These are phyloP conservation scores for Boletus vermiculosoides DNA, from an alignment of 768 basidiomycete species.

Conservation along the genomic window DNA sequence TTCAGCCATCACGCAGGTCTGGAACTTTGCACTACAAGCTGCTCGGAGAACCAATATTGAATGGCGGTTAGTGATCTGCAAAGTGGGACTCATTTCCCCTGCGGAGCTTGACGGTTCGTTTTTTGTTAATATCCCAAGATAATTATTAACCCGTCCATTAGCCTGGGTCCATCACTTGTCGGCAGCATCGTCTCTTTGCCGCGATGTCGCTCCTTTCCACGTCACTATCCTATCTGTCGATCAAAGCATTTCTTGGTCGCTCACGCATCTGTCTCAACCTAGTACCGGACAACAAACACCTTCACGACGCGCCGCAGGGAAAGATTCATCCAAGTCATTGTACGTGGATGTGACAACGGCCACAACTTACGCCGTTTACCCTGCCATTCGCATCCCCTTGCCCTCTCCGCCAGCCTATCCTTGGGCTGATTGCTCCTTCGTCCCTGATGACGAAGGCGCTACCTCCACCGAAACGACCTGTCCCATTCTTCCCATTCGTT, in stretches of 20 bases:
- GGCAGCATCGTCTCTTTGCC: conserved; percentile 36
- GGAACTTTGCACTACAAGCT: conserved; percentile 66
- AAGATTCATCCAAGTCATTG: conserved; percentile 31
- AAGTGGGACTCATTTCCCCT: conserved; percentile 57
- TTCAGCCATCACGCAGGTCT: conserved; percentile 58
- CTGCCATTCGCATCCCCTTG: conserved; percentile 42
- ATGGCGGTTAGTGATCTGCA: conserved; percentile 76
- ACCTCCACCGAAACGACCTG: conserved; percentile 29
- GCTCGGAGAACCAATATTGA: conserved; percentile 68
- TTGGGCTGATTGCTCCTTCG: conserved; percentile 28
- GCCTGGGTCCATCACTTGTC: conserved; percentile 65
- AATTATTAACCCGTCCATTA: conserved; percentile 30
- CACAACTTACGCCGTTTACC: conserved; percentile 51
- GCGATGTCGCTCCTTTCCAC: conserved; percentile 52
- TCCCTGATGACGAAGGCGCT: conserved; percentile 33
- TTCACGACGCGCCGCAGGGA: conserved; percentile 30
- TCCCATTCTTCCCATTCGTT: conserved; percentile 53
- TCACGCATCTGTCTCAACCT: conserved; percentile 39
- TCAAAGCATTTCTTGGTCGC: conserved; percentile 56
- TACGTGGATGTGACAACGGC: conserved; percentile 37
- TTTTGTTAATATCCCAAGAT: not conserved
- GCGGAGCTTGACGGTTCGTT: conserved; percentile 65
- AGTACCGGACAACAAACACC: conserved; percentile 23
- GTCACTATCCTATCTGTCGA: conserved; percentile 63
- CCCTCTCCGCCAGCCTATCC: conserved; percentile 35